Percentiles rank a stretch among this genome's conserved stretches.
Evolutionary conservation across 148 eudicot species (phyloP).

Genomic region (Diospyros lotus): DNA sequence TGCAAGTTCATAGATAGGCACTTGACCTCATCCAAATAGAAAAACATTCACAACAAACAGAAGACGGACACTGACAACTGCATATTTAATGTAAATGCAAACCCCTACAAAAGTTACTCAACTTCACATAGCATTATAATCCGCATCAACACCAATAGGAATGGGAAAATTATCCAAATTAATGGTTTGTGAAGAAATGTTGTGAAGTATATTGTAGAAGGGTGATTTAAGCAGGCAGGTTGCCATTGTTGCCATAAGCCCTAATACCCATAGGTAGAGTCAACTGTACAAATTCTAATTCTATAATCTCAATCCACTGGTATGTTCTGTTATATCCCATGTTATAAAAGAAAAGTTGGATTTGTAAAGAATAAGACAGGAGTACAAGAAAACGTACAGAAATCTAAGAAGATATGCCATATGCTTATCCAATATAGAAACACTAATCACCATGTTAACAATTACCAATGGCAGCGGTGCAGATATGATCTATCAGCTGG

Average conservation of each 20-base stretch:
- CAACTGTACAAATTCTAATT: too few species aligned
- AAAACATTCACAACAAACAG: background rate
- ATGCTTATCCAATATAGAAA: background rate
- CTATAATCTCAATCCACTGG: too few species aligned
- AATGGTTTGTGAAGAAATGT: background rate
- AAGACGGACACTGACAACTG: background rate
- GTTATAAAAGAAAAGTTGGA: background rate
- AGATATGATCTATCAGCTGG: background rate
- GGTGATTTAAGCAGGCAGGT: too few species aligned
- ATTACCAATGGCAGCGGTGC: background rate
- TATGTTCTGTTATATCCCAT: too few species aligned
- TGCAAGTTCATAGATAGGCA: background rate
- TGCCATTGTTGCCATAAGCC: too few species aligned
- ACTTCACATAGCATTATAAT: background rate
- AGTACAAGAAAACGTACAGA: background rate
- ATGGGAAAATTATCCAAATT: background rate
- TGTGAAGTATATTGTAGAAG: background rate
- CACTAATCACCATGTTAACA: background rate
- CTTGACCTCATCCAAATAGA: conserved; percentile 2
- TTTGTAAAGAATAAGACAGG: background rate
- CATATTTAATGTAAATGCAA: background rate
- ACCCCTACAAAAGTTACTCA: background rate
- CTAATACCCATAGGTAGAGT: too few species aligned
- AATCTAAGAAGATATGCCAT: background rate
- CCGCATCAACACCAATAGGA: too few species aligned